A percentile compares a stretch with the other conserved stretches of the same genome.
Conservation (phyloP, 495 filamentous ascomycete species). For the Penicillium atrosanguineum region DNA sequence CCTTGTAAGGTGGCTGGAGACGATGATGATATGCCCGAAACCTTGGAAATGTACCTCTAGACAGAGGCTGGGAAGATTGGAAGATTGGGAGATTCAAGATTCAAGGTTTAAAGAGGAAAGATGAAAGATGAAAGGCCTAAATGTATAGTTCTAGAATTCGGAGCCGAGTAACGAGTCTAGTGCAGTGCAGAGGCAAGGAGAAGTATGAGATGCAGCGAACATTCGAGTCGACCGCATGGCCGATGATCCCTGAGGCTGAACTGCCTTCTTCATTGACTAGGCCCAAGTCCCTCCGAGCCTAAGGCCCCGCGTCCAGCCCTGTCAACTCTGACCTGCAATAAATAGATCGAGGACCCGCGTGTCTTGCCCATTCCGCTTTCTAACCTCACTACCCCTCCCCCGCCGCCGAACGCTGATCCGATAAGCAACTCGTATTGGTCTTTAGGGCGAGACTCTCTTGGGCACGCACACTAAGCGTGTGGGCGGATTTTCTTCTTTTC, state of each 20-base stretch:
- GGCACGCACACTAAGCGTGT: background rate
- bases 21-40: constrained; percentile 16
- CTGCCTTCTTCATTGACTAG: constrained; percentile 3
- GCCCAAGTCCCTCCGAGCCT: background rate
- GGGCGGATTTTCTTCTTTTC: background rate
- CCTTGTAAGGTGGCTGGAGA: constrained; percentile 6
- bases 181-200: background rate
- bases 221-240: background rate
- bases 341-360: background rate
- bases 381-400: constrained; percentile 6
- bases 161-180: background rate
- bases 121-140: too few species aligned
- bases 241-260: constrained; percentile 8
- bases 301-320: background rate
- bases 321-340: background rate
- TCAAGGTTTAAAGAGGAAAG: too few species aligned
- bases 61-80: too few species aligned
- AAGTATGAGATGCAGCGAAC: background rate
- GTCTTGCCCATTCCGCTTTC: background rate
- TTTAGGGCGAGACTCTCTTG: background rate
- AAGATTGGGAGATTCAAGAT: too few species aligned
- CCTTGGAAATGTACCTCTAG: constrained; percentile 9
- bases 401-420: constrained; percentile 13
- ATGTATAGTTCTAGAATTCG: background rate
- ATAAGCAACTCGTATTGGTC: constrained; percentile 8